phyloP scores from a whole-genome alignment of 345 rosid genomes.

The Moricandia moricandioides region DNA sequence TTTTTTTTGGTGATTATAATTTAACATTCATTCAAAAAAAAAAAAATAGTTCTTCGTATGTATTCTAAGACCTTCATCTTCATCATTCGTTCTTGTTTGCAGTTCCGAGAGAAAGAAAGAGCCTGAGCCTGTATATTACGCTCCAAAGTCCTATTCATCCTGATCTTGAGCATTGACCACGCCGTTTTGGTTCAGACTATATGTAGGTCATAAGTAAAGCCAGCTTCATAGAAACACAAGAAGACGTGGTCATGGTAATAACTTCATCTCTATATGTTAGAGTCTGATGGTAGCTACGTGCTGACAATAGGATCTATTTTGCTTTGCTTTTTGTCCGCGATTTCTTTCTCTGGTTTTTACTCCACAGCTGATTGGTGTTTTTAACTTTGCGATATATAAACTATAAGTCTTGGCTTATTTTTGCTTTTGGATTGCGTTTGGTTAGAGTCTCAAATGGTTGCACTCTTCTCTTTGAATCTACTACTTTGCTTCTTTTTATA shows the following conservation, averaged over 20 bases:
- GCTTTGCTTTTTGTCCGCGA: background rate
- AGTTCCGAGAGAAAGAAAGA: no score
- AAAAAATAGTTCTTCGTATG: no score
- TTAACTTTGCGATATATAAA: background rate
- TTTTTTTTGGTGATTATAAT: no score
- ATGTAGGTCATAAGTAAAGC: constrained; percentile 30
- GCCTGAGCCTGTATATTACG: no score
- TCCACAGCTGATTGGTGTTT: background rate
- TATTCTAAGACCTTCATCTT: no score
- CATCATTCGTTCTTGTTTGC: no score
- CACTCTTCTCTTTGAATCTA: background rate
- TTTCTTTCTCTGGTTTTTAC: background rate
- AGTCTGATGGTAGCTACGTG: background rate
- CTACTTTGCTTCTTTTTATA: no score
- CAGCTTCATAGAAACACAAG: constrained; percentile 6
- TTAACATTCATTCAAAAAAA: no score
- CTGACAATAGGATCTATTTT: background rate
- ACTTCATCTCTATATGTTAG: background rate
- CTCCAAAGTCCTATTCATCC: constrained; percentile 55
- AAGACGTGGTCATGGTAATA: background rate
- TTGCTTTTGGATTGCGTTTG: background rate
- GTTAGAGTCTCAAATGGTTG: background rate
- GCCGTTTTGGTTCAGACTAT: constrained; percentile 46
- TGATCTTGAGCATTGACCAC: constrained; percentile 60
- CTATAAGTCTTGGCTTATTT: background rate